Evolutionary conservation across 1,139 yeast genomes (phyloP).

Genomic region (Candida labiduridarum): DNA sequence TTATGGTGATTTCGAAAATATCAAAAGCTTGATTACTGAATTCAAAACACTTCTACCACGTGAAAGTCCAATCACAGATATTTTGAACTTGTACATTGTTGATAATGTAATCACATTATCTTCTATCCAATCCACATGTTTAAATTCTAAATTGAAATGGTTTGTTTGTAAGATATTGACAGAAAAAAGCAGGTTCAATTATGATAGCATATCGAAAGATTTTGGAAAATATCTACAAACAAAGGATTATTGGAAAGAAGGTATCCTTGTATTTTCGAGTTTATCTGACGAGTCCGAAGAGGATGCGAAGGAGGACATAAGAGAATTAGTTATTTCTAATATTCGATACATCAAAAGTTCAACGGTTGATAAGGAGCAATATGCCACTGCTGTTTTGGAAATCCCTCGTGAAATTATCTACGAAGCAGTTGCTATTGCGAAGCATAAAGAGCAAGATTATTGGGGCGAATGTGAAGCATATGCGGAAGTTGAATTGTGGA

Average conservation of each 20-base stretch:
- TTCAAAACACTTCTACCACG: constrained; percentile 16
- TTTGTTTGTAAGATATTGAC: constrained; percentile 48
- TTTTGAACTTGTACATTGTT: constrained; percentile 24
- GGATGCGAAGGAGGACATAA: constrained; percentile 40
- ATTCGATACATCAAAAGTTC: constrained; percentile 41
- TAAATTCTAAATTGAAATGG: constrained; percentile 54
- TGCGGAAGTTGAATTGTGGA: constrained; percentile 61
- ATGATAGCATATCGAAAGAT: constrained; percentile 46
- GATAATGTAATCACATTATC: constrained; percentile 5
- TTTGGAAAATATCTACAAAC: constrained; percentile 58
- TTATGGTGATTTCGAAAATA: constrained; percentile 56
- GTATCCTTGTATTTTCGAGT: constrained; percentile 63
- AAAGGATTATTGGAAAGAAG: constrained; percentile 56
- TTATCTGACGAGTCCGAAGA: constrained; percentile 39
- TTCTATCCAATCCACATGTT: constrained; percentile 14
- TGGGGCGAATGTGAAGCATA: constrained; percentile 65
- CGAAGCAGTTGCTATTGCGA: constrained; percentile 52
- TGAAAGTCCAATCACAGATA: constrained; percentile 20
- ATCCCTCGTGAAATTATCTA: constrained; percentile 51
- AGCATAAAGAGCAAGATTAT: constrained; percentile 39
- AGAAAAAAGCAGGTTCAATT: not conserved
- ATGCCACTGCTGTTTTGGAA: constrained; percentile 35
- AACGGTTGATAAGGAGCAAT: constrained; percentile 31
- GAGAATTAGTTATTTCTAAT: constrained; percentile 49
- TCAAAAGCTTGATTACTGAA: constrained; percentile 41